Evolutionary conservation across 164 flowering plant species (phyloP), one percentile per base, ranked within the genome.

Genomic region (Macadamia tetraphylla): DNA sequence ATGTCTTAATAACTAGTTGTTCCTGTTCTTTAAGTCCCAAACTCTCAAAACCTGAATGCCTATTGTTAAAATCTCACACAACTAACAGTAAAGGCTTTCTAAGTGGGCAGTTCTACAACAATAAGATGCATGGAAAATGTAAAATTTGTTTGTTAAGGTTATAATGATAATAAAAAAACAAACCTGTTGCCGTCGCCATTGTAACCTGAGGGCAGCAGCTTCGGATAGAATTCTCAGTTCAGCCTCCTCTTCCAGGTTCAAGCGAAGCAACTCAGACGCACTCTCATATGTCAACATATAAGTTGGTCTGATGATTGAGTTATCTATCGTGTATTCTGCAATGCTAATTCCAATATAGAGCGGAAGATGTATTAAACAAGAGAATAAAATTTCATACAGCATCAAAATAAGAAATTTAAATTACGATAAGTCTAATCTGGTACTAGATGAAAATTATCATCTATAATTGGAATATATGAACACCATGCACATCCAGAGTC

Each of bases 281-380:
- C 95, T 91, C 79, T 91, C 96, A 82, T 94, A 90, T 11, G 97
- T 91, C 79, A 94, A 80, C 98, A 94, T 94, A 73, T 91, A 94
- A 46, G 98, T 91, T 62, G 98, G 98, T 65, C 76, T 82, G 71
- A 94, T 89, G 44, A 88, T 67, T 3, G 97, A 81, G 74, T 94
- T 94, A 51, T 81, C 82, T n/a, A 91, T 81, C 11, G 86, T 62
- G 71, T 82, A 94, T 63, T 91, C 97, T 83, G 97, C 92, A 81
- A 94, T 91, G 81, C 98, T 94, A 75, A 60, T 31, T 35, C 66
- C 78, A 35, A 78, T 18, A 74, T 14, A 58, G 52, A 17, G 44
- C 60, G 53, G 70, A 60, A 51, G 12, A 52, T 70, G 30, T 30
- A 32, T 59, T 52, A 12, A 70, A 62, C 66, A 42, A 57, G 57